Percentiles rank a stretch among this genome's conserved stretches.
These are phyloP conservation scores for Xeromyces bisporus DNA, from an alignment of 495 filamentous ascomycete species.

Conservation along the genomic window DNA sequence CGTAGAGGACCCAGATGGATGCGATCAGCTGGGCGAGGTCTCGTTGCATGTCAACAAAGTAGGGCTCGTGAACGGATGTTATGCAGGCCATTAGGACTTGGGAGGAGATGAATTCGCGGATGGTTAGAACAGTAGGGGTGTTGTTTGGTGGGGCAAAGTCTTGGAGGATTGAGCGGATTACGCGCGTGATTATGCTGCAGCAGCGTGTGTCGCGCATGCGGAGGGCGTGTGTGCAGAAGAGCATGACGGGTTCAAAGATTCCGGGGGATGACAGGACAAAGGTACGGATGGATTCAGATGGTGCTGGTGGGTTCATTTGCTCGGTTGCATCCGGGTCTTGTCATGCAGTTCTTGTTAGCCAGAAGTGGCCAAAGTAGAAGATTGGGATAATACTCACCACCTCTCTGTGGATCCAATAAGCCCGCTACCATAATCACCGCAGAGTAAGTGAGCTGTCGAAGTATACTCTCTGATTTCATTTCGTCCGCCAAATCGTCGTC, in stretches of 20 bases:
- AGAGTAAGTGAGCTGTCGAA: conserved; percentile 83
- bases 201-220: conserved; percentile 82
- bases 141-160: conserved; percentile 46
- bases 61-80: conserved; percentile 78
- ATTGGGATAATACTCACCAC: conserved; percentile 15
- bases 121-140: conserved; percentile 41
- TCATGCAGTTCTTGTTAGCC: too few relatives aligned
- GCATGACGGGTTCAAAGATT: conserved; percentile 71
- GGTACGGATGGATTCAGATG: conserved; percentile 40
- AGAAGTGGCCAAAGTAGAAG: not conserved
- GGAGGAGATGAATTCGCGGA: conserved; percentile 78
- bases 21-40: conserved; percentile 82
- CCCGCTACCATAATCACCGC: conserved; percentile 80
- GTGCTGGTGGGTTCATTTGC: conserved; percentile 22
- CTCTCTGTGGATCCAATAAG: conserved; percentile 59
- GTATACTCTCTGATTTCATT: conserved; percentile 95
- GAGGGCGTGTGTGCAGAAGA: conserved; percentile 82
- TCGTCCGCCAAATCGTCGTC: conserved; percentile 68
- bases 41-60: conserved; percentile 92
- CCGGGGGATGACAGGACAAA: conserved; percentile 66
- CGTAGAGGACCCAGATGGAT: conserved; percentile 62
- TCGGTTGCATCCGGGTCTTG: conserved; percentile 26
- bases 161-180: conserved; percentile 66
- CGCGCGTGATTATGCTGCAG: conserved; percentile 67
- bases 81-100: conserved; percentile 72